Evolutionary conservation across 139 green algal genomes (phyloP), one percentile per base, ranked within the genome.

Genomic region (Diplosphaera chodatii): DNA sequence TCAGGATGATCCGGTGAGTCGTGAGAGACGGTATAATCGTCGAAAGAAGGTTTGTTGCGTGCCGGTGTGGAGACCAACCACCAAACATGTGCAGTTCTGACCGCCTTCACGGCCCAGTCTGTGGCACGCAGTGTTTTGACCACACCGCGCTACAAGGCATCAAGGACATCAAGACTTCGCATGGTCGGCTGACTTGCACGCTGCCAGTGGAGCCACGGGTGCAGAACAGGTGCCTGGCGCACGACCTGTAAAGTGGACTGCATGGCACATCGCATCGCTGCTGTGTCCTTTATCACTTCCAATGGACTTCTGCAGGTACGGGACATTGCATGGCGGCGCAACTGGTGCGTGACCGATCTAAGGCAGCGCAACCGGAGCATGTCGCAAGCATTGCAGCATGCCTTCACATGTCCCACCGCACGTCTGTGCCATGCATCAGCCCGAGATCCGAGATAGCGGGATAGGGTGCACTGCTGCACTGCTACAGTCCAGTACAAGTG

Each of bases 241-340:
- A 48, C 37, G 37, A 8, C 37, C 13, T 48, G 37, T 48, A 13
- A 48, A 13, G 13, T 48, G 37, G 10, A 8, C 13, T 48, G 13
- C 13, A 21, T 48, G 37, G 10, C 8, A 21, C 37, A 48, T 48
- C 37, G 37, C 37, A 48, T 48, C 8, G 37, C 10, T 21, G 37
- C 10, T 48, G 37, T 21, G 8, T 8, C 10, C 8, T 48, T 48
- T 48, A 48, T 13, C 37, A 8, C 37, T 21, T 48, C 13, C 10
- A 48, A 21, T 48, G 10, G 8, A 21, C 13, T 48, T 48, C 37
- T 48, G 10, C 37, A 48, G 37, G 37, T 59, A 77, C 65, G 67
- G 62, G 29, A 75, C 29, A 22, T 28, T 83, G 0, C 77, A 83
- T 69, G 77, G 77, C 2, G 77, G 77, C 13, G 72, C 56, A 32